These are phyloP conservation scores for Torulaspora globosa DNA, from an alignment of 1,139 yeast species.

Conservation along the genomic window DNA sequence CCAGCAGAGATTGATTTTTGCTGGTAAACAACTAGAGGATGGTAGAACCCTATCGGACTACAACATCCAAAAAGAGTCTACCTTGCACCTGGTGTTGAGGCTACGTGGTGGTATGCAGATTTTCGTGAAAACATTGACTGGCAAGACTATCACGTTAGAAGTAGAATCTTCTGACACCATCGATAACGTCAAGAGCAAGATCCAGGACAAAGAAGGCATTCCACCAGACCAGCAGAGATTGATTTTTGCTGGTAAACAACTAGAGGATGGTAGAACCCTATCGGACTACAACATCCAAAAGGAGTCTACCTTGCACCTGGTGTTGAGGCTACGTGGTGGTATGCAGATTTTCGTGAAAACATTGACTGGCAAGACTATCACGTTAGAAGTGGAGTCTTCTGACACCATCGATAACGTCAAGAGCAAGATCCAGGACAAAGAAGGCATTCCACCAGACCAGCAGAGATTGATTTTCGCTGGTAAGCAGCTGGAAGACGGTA, in stretches of 20 bases:
- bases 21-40: constrained; percentile 89
- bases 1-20: constrained; percentile 96
- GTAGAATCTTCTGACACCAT: constrained; percentile 71
- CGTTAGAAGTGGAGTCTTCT: constrained; percentile 90
- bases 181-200: constrained; percentile 90
- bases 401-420: constrained; percentile 93
- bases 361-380: constrained; percentile 83
- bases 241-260: constrained; percentile 97
- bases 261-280: constrained; percentile 63
- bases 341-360: constrained; percentile 68
- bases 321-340: constrained; percentile 60
- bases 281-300: constrained; percentile 67
- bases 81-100: constrained; percentile 53
- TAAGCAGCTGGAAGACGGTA: constrained; percentile 73
- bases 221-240: constrained; percentile 99
- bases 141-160: constrained; percentile 66
- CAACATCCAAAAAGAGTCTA: constrained; percentile 65
- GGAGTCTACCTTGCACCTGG: constrained; percentile 57
- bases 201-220: constrained; percentile 97
- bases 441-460: constrained; percentile 94
- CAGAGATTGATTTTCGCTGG: constrained; percentile 83
- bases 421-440: constrained; percentile 91
- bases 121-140: constrained; percentile 58
- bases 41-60: constrained; percentile 65
- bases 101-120: constrained; percentile 66